Evolutionary conservation across 1,284 basidiomycete species (phyloP).

Genomic region (Cryptococcus hybrid): DNA sequence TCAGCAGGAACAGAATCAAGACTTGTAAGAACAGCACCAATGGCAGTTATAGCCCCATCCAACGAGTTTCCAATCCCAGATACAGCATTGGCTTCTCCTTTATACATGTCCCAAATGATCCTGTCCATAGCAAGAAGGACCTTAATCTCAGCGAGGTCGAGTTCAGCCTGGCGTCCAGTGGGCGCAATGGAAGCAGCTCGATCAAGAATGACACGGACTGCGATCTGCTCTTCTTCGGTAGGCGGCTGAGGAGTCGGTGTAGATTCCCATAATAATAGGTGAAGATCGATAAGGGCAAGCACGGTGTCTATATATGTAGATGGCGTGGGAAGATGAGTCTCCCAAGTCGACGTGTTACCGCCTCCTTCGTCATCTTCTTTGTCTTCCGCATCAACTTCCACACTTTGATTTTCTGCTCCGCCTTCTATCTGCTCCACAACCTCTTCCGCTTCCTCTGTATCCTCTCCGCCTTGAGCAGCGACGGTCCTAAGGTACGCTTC

Average conservation of each 20-base stretch:
- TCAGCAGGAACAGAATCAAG: conserved; percentile 27
- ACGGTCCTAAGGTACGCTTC: conserved; percentile 25
- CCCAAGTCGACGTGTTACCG: conserved; percentile 56
- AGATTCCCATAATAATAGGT: conserved; percentile 39
- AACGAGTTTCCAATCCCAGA: conserved; percentile 28
- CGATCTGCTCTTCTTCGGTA: conserved; percentile 29
- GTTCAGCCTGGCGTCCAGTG: conserved; percentile 35
- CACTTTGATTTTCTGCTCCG: conserved; percentile 9
- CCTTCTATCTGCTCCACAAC: conserved; percentile 13
- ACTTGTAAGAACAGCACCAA: conserved; percentile 25
- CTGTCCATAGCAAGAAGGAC: conserved; percentile 38
- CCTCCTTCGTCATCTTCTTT: conserved; percentile 16
- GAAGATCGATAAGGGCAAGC: conserved; percentile 32
- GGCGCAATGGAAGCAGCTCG: conserved; percentile 22
- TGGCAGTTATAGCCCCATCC: conserved; percentile 31
- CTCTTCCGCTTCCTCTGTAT: conserved; percentile 13
- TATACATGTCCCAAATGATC: conserved; percentile 40
- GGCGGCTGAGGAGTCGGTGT: conserved; percentile 24
- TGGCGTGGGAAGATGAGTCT: conserved; percentile 39
- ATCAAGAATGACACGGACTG: conserved; percentile 31
- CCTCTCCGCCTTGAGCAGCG: conserved; percentile 12
- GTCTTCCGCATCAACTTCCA: conserved; percentile 16
- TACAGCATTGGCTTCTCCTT: conserved; percentile 25
- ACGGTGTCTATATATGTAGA: conserved; percentile 42
- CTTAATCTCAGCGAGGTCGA: conserved; percentile 43